phyloP scores from a whole-genome alignment of 306 rosid species.

The Mimosa bimucronata region DNA sequence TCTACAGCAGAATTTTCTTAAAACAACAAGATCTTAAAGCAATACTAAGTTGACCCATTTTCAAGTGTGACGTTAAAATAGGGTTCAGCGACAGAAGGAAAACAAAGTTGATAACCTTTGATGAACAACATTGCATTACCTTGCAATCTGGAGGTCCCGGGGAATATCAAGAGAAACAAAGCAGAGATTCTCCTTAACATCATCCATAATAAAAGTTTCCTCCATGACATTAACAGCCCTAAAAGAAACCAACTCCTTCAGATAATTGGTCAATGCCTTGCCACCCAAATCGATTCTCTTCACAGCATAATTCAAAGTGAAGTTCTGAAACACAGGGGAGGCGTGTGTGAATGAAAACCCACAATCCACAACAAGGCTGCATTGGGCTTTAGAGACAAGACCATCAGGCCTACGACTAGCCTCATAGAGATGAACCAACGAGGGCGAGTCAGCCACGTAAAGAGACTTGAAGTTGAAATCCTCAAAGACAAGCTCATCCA shows the following conservation, averaged over 20 bases:
- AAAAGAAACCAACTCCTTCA: constrained; percentile 87
- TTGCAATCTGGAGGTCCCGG: constrained; percentile 70
- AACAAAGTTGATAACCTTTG: neutral
- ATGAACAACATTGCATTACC: constrained; percentile 39
- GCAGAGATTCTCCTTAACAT: constrained; percentile 94
- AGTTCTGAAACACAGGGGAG: constrained; percentile 86
- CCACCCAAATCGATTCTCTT: constrained; percentile 91
- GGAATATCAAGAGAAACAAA: constrained; percentile 76
- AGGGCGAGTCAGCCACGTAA: constrained; percentile 71
- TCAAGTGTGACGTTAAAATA: neutral
- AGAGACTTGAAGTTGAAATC: constrained; percentile 78
- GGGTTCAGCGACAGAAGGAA: constrained; percentile 17
- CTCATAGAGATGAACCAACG: constrained; percentile 83
- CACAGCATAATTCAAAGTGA: constrained; percentile 70
- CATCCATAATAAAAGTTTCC: constrained; percentile 83
- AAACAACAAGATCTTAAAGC: neutral
- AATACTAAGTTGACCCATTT: neutral
- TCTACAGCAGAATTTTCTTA: neutral
- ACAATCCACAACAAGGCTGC: constrained; percentile 89
- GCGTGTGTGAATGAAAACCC: constrained; percentile 95
- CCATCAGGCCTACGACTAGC: constrained; percentile 68
- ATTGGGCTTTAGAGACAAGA: constrained; percentile 71
- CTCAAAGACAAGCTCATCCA: constrained; percentile 87
- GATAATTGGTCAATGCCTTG: constrained; percentile 83
- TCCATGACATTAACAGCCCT: constrained; percentile 89